Percentiles rank a stretch among this genome's conserved stretches.
Evolutionary conservation across 257 asterid species (phyloP).

Genomic region (Leptodermis oblonga): DNA sequence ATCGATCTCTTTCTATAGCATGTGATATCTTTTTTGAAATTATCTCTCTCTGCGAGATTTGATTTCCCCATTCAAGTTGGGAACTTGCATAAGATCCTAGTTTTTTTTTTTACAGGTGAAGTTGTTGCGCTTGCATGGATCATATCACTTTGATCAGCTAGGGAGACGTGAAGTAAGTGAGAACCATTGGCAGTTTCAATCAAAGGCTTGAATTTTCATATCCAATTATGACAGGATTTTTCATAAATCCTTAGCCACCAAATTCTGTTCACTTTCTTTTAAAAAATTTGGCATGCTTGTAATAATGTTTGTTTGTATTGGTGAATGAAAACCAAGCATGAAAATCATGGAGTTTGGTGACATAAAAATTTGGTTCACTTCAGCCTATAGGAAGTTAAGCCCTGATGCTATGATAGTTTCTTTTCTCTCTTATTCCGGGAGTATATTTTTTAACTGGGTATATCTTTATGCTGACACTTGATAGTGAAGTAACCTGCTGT

Average conservation of each 20-base stretch:
- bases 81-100: background rate
- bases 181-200: background rate
- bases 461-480: background rate
- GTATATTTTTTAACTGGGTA: background rate
- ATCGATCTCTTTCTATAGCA: background rate
- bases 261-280: background rate
- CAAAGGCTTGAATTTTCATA: background rate
- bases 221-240: background rate
- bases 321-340: background rate
- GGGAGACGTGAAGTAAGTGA: conserved; percentile 78
- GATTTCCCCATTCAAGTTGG: background rate
- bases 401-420: background rate
- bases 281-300: background rate
- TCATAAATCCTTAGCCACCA: background rate
- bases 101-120: conserved; percentile 53
- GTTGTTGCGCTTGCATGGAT: conserved; percentile 86
- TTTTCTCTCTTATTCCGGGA: background rate
- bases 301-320: background rate
- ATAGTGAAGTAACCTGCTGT: background rate
- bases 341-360: background rate
- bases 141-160: conserved; percentile 74
- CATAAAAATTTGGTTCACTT: background rate
- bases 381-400: background rate
- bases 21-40: background rate
- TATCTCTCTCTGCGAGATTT: background rate